phyloP scores from a whole-genome alignment of 768 basidiomycete genomes.

The Cubamyces sp. region DNA sequence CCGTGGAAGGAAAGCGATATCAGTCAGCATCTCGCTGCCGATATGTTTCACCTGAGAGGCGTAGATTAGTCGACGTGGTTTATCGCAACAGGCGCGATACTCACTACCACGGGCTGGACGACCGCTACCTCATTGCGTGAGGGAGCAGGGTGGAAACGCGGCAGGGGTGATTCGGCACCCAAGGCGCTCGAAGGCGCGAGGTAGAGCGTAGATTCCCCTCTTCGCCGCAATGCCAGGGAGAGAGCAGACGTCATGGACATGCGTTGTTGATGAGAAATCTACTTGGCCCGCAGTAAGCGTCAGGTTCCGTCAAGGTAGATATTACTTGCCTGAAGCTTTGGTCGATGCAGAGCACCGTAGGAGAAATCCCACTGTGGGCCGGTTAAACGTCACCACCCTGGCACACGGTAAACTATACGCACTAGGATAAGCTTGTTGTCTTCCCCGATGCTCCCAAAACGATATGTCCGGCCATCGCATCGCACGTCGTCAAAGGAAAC shows the following conservation, averaged over 20 bases:
- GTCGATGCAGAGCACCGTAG: slow-evolving; percentile 86
- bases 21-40: slow-evolving; percentile 78
- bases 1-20: slow-evolving; percentile 76
- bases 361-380: slow-evolving; percentile 89
- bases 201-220: slow-evolving; percentile 53
- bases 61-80: not conserved
- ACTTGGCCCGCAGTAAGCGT: not conserved
- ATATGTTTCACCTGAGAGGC: slow-evolving; percentile 71
- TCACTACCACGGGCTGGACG: slow-evolving; percentile 87
- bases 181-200: slow-evolving; percentile 49
- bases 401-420: slow-evolving; percentile 29
- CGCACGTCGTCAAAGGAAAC: slow-evolving; percentile 90
- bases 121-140: slow-evolving; percentile 88
- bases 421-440: slow-evolving; percentile 95
- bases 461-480: slow-evolving; percentile 87
- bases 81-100: slow-evolving; percentile 29
- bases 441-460: slow-evolving; percentile 96
- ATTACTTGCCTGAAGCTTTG: slow-evolving; percentile 65
- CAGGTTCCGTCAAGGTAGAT: not conserved
- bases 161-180: slow-evolving; percentile 45
- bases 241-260: slow-evolving; percentile 79
- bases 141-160: slow-evolving; percentile 84
- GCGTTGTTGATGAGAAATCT: slow-evolving; percentile 70
- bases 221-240: slow-evolving; percentile 71
- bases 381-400: not conserved